phyloP scores from a whole-genome alignment of 768 basidiomycete genomes.

The Zangia roseola region DNA sequence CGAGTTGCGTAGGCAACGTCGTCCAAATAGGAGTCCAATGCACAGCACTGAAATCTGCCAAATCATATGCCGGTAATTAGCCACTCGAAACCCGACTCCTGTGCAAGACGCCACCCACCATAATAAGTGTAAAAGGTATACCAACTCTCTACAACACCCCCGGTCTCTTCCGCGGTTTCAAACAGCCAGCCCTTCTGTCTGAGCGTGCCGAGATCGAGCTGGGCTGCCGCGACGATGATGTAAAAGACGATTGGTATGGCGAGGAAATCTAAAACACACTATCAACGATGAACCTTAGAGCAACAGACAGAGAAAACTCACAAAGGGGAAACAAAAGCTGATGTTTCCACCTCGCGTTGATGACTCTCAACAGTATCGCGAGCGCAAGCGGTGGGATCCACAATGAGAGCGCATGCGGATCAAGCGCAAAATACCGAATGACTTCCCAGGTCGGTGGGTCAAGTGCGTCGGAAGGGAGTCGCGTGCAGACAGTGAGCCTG shows the following conservation, averaged over 20 bases:
- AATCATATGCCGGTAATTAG: neutral
- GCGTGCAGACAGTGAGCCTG: constrained; percentile 82
- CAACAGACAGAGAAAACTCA: constrained; percentile 35
- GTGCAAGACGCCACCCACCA: constrained; percentile 44
- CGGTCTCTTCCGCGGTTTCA: constrained; percentile 45
- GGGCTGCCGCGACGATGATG: constrained; percentile 62
- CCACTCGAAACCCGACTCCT: neutral
- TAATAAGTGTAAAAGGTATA: constrained; percentile 83
- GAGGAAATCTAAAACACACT: constrained; percentile 59
- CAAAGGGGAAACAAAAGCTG: constrained; percentile 91
- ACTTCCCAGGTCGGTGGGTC: constrained; percentile 58
- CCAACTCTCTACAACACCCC: constrained; percentile 48
- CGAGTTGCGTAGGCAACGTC: constrained; percentile 92
- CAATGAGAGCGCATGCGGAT: constrained; percentile 59
- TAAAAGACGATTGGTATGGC: constrained; percentile 85
- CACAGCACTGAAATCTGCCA: constrained; percentile 58
- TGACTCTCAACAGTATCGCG: constrained; percentile 72
- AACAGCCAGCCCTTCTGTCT: constrained; percentile 83
- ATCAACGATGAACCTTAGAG: neutral
- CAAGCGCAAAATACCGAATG: constrained; percentile 65
- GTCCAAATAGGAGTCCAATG: constrained; percentile 68
- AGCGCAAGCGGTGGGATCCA: constrained; percentile 81
- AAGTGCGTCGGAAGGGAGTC: constrained; percentile 78
- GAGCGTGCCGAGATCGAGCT: constrained; percentile 57
- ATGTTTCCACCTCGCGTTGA: constrained; percentile 79